Evolutionary conservation across 306 rosid species (phyloP), one percentile per base, ranked within the genome.

Genomic region (Albizia julibrissin): DNA sequence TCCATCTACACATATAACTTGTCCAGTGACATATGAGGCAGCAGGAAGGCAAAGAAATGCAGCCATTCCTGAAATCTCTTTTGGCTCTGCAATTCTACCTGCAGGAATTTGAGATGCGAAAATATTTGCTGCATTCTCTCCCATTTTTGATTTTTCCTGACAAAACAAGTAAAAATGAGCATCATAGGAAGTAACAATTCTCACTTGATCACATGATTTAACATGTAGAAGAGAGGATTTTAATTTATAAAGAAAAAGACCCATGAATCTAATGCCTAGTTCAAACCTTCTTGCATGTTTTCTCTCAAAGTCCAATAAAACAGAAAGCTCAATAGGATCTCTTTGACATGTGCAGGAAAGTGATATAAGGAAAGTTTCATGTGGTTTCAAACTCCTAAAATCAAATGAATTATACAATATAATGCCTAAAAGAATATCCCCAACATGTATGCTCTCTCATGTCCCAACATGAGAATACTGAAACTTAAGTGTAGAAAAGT

Each of bases 1-100:
- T 6, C 94, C 97, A 27, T 92, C 97, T 0, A 80, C 83, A 64
- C 43, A 18, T 24, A 90, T 85, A 44, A 84, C n/a, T 21, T 90
- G 94, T 21, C 94, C 91, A 43, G 87, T 92, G 61, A 90, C 83
- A 69, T 79, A 85, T 27, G 94, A 85, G 24, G 94, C 40, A 47
- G 3, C 12, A 15, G 33, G 46, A 15, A 10, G 18, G 29, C 46
- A 29, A 29, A 22, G 90, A 69, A 90, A 92, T 3, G 88, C 84
- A 40, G 87, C 93, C 24, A 88, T 12, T 6, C 89, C 59, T 1
- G 97, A 85, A 24, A 92, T 83, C 24, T 90, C 97, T 43, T 64
- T 71, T 0, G 91, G 71, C 34, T 89, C 87, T 39, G 82, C 92
- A 0, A 67, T 3, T 0, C 91, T 87, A 46, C 84, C 44, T 2